Evolutionary conservation across 2,329 filamentous ascomycete genomes (phyloP), one percentile per base, ranked within the genome.

Genomic region (Dactylellina haptotyla): DNA sequence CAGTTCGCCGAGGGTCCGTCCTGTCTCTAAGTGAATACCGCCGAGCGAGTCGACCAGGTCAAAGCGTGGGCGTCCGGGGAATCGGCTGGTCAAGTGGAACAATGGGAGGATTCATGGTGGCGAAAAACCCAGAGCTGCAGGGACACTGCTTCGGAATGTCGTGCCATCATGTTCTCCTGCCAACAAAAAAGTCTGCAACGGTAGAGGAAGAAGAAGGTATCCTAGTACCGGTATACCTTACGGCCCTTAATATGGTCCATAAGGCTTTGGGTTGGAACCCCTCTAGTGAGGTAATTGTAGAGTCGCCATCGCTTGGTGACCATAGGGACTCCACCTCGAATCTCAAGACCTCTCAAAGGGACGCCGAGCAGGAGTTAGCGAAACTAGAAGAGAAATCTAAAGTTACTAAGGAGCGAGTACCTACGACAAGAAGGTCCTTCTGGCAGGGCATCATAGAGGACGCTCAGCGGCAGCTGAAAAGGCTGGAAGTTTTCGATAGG

Each of bases 141-240:
- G 34, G 34, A 28, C 34, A 58, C 28, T 58, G 34, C n/a, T 65
- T 56, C n/a, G 41, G 50, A 34, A 9, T 65, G 18, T 56, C 61
- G 4, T 65, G 41, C 28, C 61, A 65, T 28, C 61, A 65, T 18
- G 41, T 57, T 18, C 51, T 65, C 9, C 12, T 65, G 25, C 61
- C 50, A 25, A 65, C 61, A 1, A 65, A 56, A 28, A 39, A 23
- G 30, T 56, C 18, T 8, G 14, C 41, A 20, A 50, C 16, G 9
- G n/a, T 20, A 9, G 20, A 57, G 48, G 39, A 48, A 45, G 32
- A 48, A 34, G 18, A 25, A 34, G 23, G 18, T 26, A 48, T 37
- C n/a, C 41, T 25, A 30, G 26, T 65, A 39, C 50, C 51, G n/a
- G 9, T 20, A 25, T 65, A 26, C 14, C 50, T 57, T 20, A 28